These are phyloP conservation scores for Zopfochytrium polystomum DNA, from an alignment of 371 early-diverging fungal species.

Conservation along the genomic window DNA sequence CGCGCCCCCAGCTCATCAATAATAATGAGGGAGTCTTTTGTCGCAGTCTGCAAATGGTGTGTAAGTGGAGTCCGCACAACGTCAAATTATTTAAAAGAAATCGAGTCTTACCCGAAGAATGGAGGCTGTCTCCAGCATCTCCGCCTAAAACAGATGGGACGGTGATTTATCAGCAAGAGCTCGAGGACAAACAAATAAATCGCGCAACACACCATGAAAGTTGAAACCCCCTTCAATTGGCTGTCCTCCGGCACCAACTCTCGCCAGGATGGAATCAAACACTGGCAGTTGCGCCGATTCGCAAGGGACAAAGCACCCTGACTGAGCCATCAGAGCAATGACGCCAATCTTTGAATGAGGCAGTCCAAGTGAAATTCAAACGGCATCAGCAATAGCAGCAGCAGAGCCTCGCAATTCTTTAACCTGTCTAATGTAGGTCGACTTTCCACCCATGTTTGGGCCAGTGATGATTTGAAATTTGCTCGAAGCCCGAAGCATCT, in stretches of 20 bases:
- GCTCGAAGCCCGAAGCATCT: slow-evolving; percentile 59
- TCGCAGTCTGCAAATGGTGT: slow-evolving; percentile 60
- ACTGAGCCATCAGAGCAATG: slow-evolving; percentile 94
- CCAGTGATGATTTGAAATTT: slow-evolving; percentile 70
- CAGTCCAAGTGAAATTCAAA: no score
- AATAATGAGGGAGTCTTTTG: slow-evolving; percentile 86
- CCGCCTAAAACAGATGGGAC: slow-evolving; percentile 51
- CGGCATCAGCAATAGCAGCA: background rate
- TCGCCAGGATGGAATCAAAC: slow-evolving; percentile 89
- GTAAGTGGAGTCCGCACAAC: background rate
- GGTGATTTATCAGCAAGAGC: background rate
- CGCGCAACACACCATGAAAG: slow-evolving; percentile 88
- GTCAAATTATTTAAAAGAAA: slow-evolving; percentile 1
- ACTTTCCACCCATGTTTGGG: slow-evolving; percentile 77
- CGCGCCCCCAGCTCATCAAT: slow-evolving; percentile 99
- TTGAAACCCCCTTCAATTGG: slow-evolving; percentile 90
- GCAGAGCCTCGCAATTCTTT: background rate
- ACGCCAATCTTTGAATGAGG: slow-evolving; percentile 81
- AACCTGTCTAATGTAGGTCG: slow-evolving; percentile 55
- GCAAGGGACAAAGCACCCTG: slow-evolving; percentile 98
- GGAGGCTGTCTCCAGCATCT: slow-evolving; percentile 97
- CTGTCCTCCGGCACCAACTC: slow-evolving; percentile 98
- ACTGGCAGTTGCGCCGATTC: slow-evolving; percentile 72
- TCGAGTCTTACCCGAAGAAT: slow-evolving; percentile 69
- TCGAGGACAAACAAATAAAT: background rate